These are phyloP conservation scores for Collariella sp. DNA, from an alignment of 495 filamentous ascomycete genomes.

Conservation along the genomic window DNA sequence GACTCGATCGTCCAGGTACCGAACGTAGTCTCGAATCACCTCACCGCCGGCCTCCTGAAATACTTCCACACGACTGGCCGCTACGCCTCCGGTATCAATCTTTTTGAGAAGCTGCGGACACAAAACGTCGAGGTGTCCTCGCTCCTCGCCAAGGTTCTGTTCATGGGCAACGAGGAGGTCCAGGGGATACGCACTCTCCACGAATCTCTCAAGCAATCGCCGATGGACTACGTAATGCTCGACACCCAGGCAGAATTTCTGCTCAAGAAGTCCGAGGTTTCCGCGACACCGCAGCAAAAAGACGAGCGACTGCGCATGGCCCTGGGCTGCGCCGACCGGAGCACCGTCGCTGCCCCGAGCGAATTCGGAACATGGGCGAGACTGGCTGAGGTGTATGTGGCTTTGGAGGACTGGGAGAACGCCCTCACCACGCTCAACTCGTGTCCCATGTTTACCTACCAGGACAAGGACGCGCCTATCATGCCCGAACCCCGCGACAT, in stretches of 20 bases:
- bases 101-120: slow-evolving; percentile 91
- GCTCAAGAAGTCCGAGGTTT: slow-evolving; percentile 61
- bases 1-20: slow-evolving; percentile 97
- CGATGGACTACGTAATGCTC: slow-evolving; percentile 92
- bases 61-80: slow-evolving; percentile 95
- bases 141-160: slow-evolving; percentile 75
- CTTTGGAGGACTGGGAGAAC: slow-evolving; percentile 86
- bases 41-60: slow-evolving; percentile 82
- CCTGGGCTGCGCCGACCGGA: slow-evolving; percentile 84
- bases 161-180: slow-evolving; percentile 93
- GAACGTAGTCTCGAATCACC: slow-evolving; percentile 92
- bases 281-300: slow-evolving; percentile 40
- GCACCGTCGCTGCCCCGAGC: slow-evolving; percentile 87
- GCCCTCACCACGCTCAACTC: slow-evolving; percentile 95
- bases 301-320: slow-evolving; percentile 64
- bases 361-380: slow-evolving; percentile 97
- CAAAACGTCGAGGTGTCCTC: slow-evolving; percentile 91
- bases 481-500: slow-evolving; percentile 87
- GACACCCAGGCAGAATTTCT: slow-evolving; percentile 93
- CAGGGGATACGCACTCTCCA: slow-evolving; percentile 82
- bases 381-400: slow-evolving; percentile 84
- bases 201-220: slow-evolving; percentile 77
- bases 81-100: slow-evolving; percentile 91
- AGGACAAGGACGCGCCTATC: slow-evolving; percentile 90
- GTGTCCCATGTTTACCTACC: slow-evolving; percentile 99